These are phyloP conservation scores for Carex cristatella DNA, from an alignment of 176 grass and related monocot genomes.

Conservation along the genomic window DNA sequence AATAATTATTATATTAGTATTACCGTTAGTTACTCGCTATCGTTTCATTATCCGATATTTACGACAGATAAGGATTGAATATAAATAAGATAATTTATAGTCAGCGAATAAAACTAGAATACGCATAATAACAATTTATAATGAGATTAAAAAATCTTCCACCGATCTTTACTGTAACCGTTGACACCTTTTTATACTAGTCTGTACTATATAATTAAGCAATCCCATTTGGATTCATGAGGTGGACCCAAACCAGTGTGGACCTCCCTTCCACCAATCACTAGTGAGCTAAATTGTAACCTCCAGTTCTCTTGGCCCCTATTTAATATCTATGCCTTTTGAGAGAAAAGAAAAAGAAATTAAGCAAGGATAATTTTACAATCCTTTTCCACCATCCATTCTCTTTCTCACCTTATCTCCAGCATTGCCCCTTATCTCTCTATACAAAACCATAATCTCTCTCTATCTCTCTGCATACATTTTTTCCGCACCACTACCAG, in stretches of 20 bases:
- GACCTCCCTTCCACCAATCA: conserved; percentile 39
- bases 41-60: too few species aligned
- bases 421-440: conserved; percentile 14
- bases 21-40: too few species aligned
- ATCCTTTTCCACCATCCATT: conserved; percentile 52
- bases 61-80: too few species aligned
- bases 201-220: too few species aligned
- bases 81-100: too few species aligned
- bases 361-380: conserved; percentile 39
- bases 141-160: too few species aligned
- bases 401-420: conserved; percentile 64
- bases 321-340: conserved; percentile 32
- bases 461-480: conserved; percentile 7
- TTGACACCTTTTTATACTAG: too few species aligned
- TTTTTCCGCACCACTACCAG: conserved; percentile 18
- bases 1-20: too few species aligned
- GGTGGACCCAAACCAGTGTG: conserved; percentile 20
- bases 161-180: too few species aligned
- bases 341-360: not conserved
- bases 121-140: too few species aligned
- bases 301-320: conserved; percentile 32
- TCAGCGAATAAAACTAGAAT: too few species aligned
- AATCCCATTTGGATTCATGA: not conserved
- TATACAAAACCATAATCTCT: conserved; percentile 41
- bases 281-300: conserved; percentile 7